Evolutionary conservation across 192 early-diverging fungal species (phyloP), one percentile per base, ranked within the genome.

Genomic region (Diversispora eburnea): DNA sequence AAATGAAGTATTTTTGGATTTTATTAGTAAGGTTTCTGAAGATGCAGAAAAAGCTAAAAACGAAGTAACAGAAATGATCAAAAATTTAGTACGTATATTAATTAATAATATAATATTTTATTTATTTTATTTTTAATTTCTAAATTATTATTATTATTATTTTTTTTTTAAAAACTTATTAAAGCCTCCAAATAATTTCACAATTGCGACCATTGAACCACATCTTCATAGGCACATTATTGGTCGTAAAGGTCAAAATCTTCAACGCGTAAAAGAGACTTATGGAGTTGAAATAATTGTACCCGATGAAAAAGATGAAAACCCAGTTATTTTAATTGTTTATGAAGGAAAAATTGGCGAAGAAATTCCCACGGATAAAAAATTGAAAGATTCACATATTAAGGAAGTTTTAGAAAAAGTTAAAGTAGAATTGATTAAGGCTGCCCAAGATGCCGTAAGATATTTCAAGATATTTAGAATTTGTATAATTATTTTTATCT

Each of bases 211-310:
- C 19, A 86, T 99, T 46, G 92, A 94, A 55, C 88, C 88, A 49
- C 88, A 90, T 39, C 76, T 96, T 61, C 92, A 94, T 78, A 78
- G 87, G 13, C 82, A 89, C 76, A 84, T 92, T 56, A 80, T 84
- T 22, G 89, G 89, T 56, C 84, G 84, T 70, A 85, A 87, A 64
- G 89, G 87, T 6, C 77, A 83, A 65, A 87, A 85, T 60, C 75
- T 89, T 5, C 83, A 86, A 42, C 87, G 92, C 17, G 81, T 93
- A 73, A 88, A 88, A 57, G 78, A 85, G 6, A 77, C 82, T 47
- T 86, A 89, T 47, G 80, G 79, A 15, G 91, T 95, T 5, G 92
- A 91, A 72, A 84, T 94, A 5, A 85, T 97, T 66, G 89, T 95
- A n/a, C 92, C 94, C 42, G 80, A 87, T 70, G 83, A 82, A 64